Evolutionary conservation across 1,284 basidiomycete species (phyloP), one percentile per base, ranked within the genome.

Genomic region (Taiwanofungus camphoratus): DNA sequence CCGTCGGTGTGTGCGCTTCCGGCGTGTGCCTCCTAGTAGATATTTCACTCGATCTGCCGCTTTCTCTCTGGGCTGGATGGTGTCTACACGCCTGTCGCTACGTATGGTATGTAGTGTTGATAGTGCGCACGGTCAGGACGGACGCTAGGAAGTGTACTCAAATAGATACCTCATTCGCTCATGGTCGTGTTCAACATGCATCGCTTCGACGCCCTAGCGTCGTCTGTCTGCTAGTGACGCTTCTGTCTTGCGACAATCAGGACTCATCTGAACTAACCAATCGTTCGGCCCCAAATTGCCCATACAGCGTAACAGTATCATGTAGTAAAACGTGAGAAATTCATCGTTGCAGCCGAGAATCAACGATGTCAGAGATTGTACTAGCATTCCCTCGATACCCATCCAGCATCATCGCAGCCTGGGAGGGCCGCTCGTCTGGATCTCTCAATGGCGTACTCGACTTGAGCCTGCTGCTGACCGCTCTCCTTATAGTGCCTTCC

Each of bases 401-500:
- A 48, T 69, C 67, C 33, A 69, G 39, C 29, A 49, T 4, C 35
- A 51, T 23, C 8, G 52, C 42, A 26, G 51, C 22, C 11, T 50
- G 38, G 3, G 33, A 31, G 7, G 44, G 40, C 20, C 34, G 39
- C 23, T 34, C 46, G 42, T 63, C 54, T 9, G 42, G 46, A n/a
- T 33, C 24, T 19, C 51, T 49, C 41, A 70, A 49, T 5, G 65
- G 60, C 8, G 56, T 52, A 23, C 45, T 43, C 6, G 52, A 51
- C 41, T 51, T 56, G 42, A 68, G 29, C 21, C 59, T 55, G 36
- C 59, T 45, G 11, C 43, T 49, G 12, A 62, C 60, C 5, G 59
- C 59, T 4, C 54, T 46, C 29, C 60, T 52, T 40, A 91, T 87
- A 3, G 76, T 70, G 27, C 69, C 70, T 53, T 89, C 82, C 86